Evolutionary conservation across 306 rosid species (phyloP).

Genomic region (Trifolium repens): DNA sequence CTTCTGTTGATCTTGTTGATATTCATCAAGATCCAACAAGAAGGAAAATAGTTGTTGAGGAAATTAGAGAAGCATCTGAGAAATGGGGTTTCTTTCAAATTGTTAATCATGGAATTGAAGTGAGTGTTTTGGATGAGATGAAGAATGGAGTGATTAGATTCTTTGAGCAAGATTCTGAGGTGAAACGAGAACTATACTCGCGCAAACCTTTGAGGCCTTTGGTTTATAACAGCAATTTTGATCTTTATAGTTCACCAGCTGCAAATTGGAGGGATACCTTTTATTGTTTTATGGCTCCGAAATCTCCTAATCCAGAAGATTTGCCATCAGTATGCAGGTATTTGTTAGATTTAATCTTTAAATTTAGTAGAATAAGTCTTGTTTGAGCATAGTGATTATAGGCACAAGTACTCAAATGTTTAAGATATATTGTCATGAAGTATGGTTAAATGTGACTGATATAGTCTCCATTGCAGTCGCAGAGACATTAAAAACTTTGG

Average conservation of each 20-base stretch:
- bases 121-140: conserved; percentile 46
- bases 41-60: conserved; percentile 34
- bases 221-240: conserved; percentile 46
- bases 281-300: conserved; percentile 41
- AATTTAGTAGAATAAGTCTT: neutral
- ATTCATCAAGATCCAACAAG: neutral
- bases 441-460: neutral
- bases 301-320: conserved; percentile 52
- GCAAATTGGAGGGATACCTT: conserved; percentile 66
- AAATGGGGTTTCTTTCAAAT: conserved; percentile 58
- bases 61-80: conserved; percentile 43
- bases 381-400: neutral
- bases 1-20: conserved; percentile 40
- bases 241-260: conserved; percentile 41
- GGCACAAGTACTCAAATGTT: too few relatives aligned
- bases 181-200: conserved; percentile 44
- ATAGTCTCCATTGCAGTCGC: too few relatives aligned
- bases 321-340: conserved; percentile 58
- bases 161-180: conserved; percentile 49
- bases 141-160: conserved; percentile 48
- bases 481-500: neutral
- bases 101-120: conserved; percentile 53
- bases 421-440: neutral
- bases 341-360: neutral
- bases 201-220: conserved; percentile 37